These are phyloP conservation scores for Gynostemma pentaphyllum DNA, from an alignment of 306 rosid genomes.

Conservation along the genomic window DNA sequence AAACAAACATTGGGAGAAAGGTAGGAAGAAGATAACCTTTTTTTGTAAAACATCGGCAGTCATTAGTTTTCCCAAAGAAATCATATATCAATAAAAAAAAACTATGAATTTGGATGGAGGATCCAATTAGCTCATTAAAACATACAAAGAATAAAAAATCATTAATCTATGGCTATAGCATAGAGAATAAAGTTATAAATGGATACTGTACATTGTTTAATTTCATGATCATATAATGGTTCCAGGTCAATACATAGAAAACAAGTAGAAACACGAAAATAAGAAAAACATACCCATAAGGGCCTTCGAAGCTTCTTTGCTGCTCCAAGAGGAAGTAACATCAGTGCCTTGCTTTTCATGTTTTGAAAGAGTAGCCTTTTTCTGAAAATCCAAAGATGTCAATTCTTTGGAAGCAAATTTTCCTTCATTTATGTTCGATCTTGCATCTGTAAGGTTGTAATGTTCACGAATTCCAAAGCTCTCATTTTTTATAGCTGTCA, in stretches of 20 bases:
- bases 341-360: conserved; percentile 38
- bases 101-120: not conserved
- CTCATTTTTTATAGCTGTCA: conserved; percentile 64
- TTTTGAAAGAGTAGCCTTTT: conserved; percentile 63
- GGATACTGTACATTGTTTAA: not conserved
- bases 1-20: too few species aligned
- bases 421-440: conserved; percentile 28
- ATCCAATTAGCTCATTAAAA: not conserved
- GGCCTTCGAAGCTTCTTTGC: conserved; percentile 41
- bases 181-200: not conserved
- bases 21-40: too few species aligned
- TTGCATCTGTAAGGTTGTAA: conserved; percentile 14
- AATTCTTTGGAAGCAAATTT: conserved; percentile 4
- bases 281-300: conserved; percentile 44
- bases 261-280: not conserved
- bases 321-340: conserved; percentile 27
- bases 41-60: too few species aligned
- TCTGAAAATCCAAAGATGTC: conserved; percentile 73
- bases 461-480: conserved; percentile 44
- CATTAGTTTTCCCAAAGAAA: too few species aligned
- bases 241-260: not conserved
- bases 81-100: not conserved
- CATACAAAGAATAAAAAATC: not conserved
- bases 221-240: not conserved
- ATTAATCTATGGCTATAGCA: not conserved